Percentiles rank a stretch among this genome's conserved stretches.
These are phyloP conservation scores for Melaleuca quinquenervia DNA, from an alignment of 345 rosid genomes.

Conservation along the genomic window DNA sequence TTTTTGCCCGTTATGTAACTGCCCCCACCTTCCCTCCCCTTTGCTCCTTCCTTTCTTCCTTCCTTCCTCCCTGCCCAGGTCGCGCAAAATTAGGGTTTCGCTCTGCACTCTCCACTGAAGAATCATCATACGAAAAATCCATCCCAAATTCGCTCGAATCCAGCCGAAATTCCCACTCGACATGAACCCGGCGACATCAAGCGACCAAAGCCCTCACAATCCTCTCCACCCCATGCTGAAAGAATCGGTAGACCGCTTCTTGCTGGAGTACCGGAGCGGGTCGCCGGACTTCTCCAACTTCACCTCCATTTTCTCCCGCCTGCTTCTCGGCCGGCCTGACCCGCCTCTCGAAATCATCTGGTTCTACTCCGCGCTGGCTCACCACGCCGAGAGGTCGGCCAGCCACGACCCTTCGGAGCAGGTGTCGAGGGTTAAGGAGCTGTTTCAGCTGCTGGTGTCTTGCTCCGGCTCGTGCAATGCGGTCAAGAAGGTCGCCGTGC, in stretches of 20 bases:
- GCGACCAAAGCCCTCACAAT: not conserved
- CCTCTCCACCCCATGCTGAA: slow-evolving; percentile 31
- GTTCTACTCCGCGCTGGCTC: slow-evolving; percentile 58
- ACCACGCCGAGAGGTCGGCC: slow-evolving; percentile 23
- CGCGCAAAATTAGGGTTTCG: slow-evolving; percentile 15
- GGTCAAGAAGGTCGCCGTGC: slow-evolving; percentile 29
- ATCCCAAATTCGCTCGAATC: slow-evolving; percentile 16
- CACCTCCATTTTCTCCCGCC: slow-evolving; percentile 49
- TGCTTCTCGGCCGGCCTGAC: slow-evolving; percentile 31
- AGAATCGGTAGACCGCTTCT: slow-evolving; percentile 54
- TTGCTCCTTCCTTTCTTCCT: not conserved
- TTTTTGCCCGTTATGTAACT: slow-evolving; percentile 5
- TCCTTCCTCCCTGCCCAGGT: not conserved
- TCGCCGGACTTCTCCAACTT: slow-evolving; percentile 50
- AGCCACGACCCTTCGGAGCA: slow-evolving; percentile 8
- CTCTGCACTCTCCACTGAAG: not conserved
- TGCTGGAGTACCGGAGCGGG: slow-evolving; percentile 32
- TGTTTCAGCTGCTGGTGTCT: slow-evolving; percentile 53
- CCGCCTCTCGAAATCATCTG: slow-evolving; percentile 62
- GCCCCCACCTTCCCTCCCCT: slow-evolving; percentile 29
- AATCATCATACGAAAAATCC: not conserved
- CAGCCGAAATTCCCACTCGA: slow-evolving; percentile 1
- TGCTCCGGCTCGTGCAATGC: slow-evolving; percentile 31
- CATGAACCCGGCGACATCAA: not conserved
- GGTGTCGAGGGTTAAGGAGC: slow-evolving; percentile 17